Evolutionary conservation across 441 rosid species (phyloP).

Genomic region (Gossypium davidsonii): DNA sequence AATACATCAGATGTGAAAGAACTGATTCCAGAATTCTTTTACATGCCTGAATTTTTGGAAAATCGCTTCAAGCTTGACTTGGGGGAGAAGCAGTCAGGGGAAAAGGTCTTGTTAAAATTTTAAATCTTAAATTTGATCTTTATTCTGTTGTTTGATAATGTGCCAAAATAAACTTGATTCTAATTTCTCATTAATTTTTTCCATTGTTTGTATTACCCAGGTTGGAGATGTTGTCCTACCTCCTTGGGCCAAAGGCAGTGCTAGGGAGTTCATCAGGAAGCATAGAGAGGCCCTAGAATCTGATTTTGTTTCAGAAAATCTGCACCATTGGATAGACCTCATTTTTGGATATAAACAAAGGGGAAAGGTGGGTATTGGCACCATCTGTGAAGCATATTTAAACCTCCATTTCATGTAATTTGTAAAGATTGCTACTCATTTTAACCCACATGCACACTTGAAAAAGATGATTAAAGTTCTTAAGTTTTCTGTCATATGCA

Average conservation of each 20-base stretch:
- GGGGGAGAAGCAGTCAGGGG: slow-evolving; percentile 99
- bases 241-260: slow-evolving; percentile 98
- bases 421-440: neutral
- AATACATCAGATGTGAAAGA: slow-evolving; percentile 99
- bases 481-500: neutral
- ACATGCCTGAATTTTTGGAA: slow-evolving; percentile 96
- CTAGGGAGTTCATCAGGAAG: slow-evolving; percentile 82
- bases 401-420: neutral
- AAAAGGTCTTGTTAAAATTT: slow-evolving; percentile 55
- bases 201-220: slow-evolving; percentile 24
- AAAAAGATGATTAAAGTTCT: neutral
- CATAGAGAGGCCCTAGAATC: slow-evolving; percentile 99
- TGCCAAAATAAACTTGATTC: neutral
- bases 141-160: slow-evolving; percentile 8
- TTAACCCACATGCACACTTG: neutral
- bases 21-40: slow-evolving; percentile 98
- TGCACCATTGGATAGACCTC: slow-evolving; percentile 99
- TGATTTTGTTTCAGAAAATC: slow-evolving; percentile 90
- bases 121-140: neutral
- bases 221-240: slow-evolving; percentile 91
- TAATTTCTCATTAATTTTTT: slow-evolving; percentile 10
- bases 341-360: slow-evolving; percentile 97
- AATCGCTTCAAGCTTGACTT: slow-evolving; percentile 82
- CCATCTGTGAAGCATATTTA: slow-evolving; percentile 14
- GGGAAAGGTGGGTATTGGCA: slow-evolving; percentile 67